phyloP scores from a whole-genome alignment of 1,284 basidiomycete species.

The Trametes hirsuta region DNA sequence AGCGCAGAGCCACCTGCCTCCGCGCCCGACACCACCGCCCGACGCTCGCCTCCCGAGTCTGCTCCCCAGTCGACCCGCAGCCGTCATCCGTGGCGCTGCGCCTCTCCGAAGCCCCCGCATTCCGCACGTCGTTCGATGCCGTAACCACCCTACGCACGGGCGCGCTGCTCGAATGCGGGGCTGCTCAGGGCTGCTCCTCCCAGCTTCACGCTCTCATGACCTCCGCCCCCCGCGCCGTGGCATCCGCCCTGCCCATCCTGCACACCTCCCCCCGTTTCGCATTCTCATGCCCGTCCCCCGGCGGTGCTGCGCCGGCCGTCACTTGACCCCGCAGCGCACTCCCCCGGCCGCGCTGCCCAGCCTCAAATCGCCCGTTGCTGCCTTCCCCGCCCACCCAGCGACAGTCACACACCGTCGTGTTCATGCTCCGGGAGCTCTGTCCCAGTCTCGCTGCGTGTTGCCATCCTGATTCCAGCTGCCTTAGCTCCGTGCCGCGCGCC shows the following conservation, averaged over 20 bases:
- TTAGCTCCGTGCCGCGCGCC: neutral
- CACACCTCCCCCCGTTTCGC: conserved; percentile 16
- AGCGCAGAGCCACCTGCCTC: neutral
- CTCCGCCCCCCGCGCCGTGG: conserved; percentile 8
- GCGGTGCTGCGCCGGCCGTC: conserved; percentile 16
- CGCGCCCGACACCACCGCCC: neutral
- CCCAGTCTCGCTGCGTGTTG: no score
- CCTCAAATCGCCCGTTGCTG: neutral
- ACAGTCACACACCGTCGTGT: neutral
- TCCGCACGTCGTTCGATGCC: conserved; percentile 13
- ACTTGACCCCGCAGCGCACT: conserved; percentile 15
- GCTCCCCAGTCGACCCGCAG: neutral
- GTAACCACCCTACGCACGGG: conserved; percentile 6
- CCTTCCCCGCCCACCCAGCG: neutral
- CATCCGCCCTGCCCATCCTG: conserved; percentile 6
- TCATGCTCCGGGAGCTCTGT: conserved; percentile 1
- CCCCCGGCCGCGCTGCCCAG: neutral
- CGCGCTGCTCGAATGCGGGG: conserved; percentile 13
- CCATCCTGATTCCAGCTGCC: neutral
- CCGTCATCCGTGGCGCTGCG: conserved; percentile 12
- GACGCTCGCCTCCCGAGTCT: neutral
- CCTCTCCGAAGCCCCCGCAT: conserved; percentile 12
- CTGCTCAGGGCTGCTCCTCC: conserved; percentile 4
- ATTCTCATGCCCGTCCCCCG: conserved; percentile 21
- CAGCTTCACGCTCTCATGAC: conserved; percentile 5